phyloP scores from a whole-genome alignment of 2,329 filamentous ascomycete genomes.

The Alternaria metachromatica region DNA sequence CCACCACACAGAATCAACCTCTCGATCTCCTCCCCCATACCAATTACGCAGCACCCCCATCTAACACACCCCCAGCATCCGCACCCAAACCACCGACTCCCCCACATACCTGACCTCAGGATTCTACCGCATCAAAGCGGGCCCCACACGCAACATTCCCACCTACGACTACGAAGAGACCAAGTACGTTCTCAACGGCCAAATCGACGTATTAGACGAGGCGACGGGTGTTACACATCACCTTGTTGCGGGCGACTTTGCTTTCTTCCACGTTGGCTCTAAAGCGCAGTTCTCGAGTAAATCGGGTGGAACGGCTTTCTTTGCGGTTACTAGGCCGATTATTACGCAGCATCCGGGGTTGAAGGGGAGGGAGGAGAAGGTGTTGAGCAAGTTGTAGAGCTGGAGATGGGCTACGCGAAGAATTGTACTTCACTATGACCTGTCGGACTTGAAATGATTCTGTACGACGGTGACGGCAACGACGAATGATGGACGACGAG shows the following conservation, averaged over 20 bases:
- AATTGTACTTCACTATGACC: too few relatives aligned
- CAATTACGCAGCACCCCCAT: too few relatives aligned
- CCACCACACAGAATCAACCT: background rate
- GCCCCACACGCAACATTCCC: slow-evolving; percentile 26
- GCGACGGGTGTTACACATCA: slow-evolving; percentile 33
- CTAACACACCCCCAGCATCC: slow-evolving; percentile 13
- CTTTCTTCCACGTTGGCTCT: slow-evolving; percentile 34
- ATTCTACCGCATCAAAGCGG: slow-evolving; percentile 34
- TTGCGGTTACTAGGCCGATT: slow-evolving; percentile 30
- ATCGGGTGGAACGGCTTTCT: slow-evolving; percentile 30
- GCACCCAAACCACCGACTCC: slow-evolving; percentile 27
- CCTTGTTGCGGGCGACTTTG: slow-evolving; percentile 34
- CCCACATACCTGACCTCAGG: slow-evolving; percentile 34
- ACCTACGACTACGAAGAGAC: slow-evolving; percentile 34
- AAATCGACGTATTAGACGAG: slow-evolving; percentile 36
- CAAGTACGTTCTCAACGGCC: slow-evolving; percentile 33
- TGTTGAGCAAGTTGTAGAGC: slow-evolving; percentile 13
- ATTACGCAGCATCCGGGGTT: slow-evolving; percentile 26
- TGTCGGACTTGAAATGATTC: too few relatives aligned
- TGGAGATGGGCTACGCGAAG: background rate
- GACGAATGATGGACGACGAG: background rate
- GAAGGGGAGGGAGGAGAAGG: slow-evolving; percentile 27
- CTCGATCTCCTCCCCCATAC: background rate
- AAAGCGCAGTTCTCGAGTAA: slow-evolving; percentile 34
- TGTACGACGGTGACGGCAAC: too few relatives aligned